These are phyloP conservation scores for Xylaria digitata DNA, from an alignment of 2,329 filamentous ascomycete species.

Conservation along the genomic window DNA sequence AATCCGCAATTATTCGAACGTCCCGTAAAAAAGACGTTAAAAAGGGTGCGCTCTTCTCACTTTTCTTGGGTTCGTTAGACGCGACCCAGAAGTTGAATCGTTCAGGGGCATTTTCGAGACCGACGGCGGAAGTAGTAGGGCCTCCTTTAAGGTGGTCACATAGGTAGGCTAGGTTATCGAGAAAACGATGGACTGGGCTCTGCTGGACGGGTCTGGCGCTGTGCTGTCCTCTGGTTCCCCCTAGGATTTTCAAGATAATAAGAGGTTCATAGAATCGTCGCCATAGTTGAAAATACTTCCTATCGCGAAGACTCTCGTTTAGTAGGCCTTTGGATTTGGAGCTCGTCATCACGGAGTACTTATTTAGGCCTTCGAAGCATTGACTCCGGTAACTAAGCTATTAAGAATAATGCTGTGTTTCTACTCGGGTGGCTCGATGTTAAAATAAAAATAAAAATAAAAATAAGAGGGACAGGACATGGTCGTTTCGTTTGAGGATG, in stretches of 20 bases:
- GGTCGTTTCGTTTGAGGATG: background rate
- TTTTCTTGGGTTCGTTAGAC: conserved; percentile 50
- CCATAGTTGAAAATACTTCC: conserved; percentile 32
- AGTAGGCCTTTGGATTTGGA: conserved; percentile 2
- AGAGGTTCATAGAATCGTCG: conserved; percentile 55
- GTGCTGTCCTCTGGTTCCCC: conserved; percentile 49
- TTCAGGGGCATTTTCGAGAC: conserved; percentile 51
- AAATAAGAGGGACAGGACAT: background rate
- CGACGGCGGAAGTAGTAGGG: conserved; percentile 58
- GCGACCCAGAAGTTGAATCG: conserved; percentile 58
- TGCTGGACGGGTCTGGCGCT: conserved; percentile 31
- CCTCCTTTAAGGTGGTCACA: conserved; percentile 62
- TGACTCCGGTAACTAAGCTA: background rate
- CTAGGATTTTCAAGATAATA: conserved; percentile 50
- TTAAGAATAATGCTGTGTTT: background rate
- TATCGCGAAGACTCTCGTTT: background rate
- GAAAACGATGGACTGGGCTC: conserved; percentile 47
- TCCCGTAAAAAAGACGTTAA: conserved; percentile 45
- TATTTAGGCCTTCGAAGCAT: background rate
- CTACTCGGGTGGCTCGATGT: background rate
- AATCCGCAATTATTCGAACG: conserved; percentile 13
- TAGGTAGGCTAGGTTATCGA: conserved; percentile 57
- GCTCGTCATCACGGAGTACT: conserved; percentile 5
- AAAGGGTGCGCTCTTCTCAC: conserved; percentile 47
- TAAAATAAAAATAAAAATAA: background rate